Percentiles rank a stretch among this genome's conserved stretches.
phyloP scores from a whole-genome alignment of 164 flowering plant species.

The Vitis rotundifolia region DNA sequence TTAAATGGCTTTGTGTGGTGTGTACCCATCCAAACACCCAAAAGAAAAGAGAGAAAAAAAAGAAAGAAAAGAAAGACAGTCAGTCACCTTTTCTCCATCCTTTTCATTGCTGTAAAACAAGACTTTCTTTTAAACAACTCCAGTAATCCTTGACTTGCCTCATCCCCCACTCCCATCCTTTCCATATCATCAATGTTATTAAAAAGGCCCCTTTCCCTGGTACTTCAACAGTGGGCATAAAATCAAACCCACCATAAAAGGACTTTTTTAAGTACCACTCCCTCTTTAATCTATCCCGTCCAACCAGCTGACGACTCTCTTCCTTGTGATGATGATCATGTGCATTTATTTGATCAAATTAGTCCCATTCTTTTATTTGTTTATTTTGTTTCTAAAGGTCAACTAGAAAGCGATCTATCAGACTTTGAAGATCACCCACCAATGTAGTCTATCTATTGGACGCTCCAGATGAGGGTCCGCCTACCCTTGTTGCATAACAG shows the following conservation, averaged over 20 bases:
- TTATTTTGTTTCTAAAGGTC: slow-evolving; percentile 2
- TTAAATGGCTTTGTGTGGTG: slow-evolving; percentile 21
- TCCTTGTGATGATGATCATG: background rate
- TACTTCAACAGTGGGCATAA: background rate
- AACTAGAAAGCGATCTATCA: slow-evolving; percentile 21
- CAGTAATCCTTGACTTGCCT: slow-evolving; percentile 6
- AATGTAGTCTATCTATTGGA: slow-evolving; percentile 9
- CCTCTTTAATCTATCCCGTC: background rate
- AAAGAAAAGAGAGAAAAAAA: background rate
- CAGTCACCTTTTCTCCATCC: slow-evolving; percentile 15
- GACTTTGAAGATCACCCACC: slow-evolving; percentile 10
- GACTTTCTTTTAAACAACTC: slow-evolving; percentile 15
- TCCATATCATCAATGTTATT: slow-evolving; percentile 9
- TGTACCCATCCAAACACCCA: slow-evolving; percentile 18
- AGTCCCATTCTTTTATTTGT: background rate
- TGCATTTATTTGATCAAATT: slow-evolving; percentile 2
- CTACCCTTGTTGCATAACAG: slow-evolving; percentile 7
- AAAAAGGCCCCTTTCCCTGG: slow-evolving; percentile 5
- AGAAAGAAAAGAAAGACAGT: slow-evolving; percentile 10
- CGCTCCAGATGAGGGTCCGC: slow-evolving; percentile 10
- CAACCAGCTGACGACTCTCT: slow-evolving; percentile 5
- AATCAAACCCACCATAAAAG: no score
- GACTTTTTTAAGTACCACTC: no score
- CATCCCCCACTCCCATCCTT: slow-evolving; percentile 4
- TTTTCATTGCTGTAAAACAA: slow-evolving; percentile 33